Percentiles rank a stretch among this genome's conserved stretches.
Evolutionary conservation across 352 stramenopile genomes (phyloP).

Genomic region (Blastocystis sp.): DNA sequence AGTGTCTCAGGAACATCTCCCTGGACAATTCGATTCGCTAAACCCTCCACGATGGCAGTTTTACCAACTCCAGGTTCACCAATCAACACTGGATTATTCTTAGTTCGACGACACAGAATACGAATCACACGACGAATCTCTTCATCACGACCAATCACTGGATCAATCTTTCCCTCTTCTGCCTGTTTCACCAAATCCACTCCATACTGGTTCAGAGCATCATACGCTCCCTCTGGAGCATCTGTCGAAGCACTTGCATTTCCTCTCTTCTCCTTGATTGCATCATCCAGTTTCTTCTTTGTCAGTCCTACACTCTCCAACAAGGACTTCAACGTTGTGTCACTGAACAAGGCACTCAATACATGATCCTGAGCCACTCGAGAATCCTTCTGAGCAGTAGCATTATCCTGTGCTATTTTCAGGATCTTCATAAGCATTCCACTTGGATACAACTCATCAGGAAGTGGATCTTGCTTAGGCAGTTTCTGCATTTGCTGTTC

Average conservation of each 20-base stretch:
- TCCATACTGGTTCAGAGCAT: slow-evolving; percentile 84
- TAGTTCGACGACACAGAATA: slow-evolving; percentile 87
- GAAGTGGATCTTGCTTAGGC: slow-evolving; percentile 72
- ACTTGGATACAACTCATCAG: slow-evolving; percentile 70
- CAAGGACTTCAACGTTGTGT: slow-evolving; percentile 69
- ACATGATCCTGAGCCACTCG: slow-evolving; percentile 74
- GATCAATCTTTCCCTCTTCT: slow-evolving; percentile 87
- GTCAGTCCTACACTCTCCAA: slow-evolving; percentile 73
- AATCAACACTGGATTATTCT: slow-evolving; percentile 93
- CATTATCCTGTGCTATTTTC: slow-evolving; percentile 74
- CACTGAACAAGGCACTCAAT: slow-evolving; percentile 72
- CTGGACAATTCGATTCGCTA: slow-evolving; percentile 88
- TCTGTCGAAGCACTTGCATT: slow-evolving; percentile 73
- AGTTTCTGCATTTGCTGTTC: slow-evolving; percentile 71
- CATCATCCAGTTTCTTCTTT: slow-evolving; percentile 71
- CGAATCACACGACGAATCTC: slow-evolving; percentile 89
- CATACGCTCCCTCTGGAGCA: slow-evolving; percentile 80
- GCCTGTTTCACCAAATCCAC: slow-evolving; percentile 85
- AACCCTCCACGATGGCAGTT: slow-evolving; percentile 83
- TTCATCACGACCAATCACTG: slow-evolving; percentile 91
- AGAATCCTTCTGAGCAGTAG: slow-evolving; percentile 75
- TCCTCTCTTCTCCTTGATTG: slow-evolving; percentile 70
- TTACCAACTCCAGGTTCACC: slow-evolving; percentile 92
- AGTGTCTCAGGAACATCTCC: slow-evolving; percentile 88
- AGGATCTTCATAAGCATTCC: slow-evolving; percentile 74